Base-by-base conservation (phyloP, 345 rosid genomes). In the Heritiera fomes region DNA sequence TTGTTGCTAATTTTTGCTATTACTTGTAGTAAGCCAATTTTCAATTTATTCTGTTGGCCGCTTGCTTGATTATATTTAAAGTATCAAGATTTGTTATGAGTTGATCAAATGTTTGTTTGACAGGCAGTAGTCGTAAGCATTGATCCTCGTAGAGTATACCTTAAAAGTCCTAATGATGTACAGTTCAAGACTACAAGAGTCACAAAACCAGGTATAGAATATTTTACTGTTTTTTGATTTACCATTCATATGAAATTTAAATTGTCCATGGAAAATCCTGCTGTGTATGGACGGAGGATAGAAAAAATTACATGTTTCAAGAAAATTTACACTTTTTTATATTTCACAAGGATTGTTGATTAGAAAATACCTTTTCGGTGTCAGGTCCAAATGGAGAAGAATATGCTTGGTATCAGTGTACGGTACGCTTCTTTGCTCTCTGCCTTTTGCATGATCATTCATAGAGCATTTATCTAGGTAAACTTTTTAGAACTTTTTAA, bases 51-150 rank as follows among this genome's bases (percentile, higher is more conserved):
- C 28, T 15, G 43, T 32, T 45, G 69, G 45, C 13, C 53, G 5
- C 14, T 55, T 64, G n/a, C 69, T 64, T 40, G 18, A 11, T 73
- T 56, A 38, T 40, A 55, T 55, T 5, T 73, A 18, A 50, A 73
- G 5, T 55, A 38, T 73, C 64, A 11, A 28, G 76, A 50, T 46
- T 14, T 20, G 17, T 52, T 13, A 23, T 77, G 30, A 79, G n/a
- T 49, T 70, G 9, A 40, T 30, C 71, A 46, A 32, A 38, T 83
- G 28, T 64, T 85, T 75, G 4, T 62, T 68, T 83, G 80, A 70
- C 91, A 94, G 99, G 99, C 99, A 46, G 99, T 94, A 71, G 99
- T 96, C 79, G 93, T 96, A 56, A 96, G 99, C 83, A 94, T 96
- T 77, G 99, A 94, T 87, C 98, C 98, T 81, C 97, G 93, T 72